Evolutionary conservation across 208 protist species (phyloP), one percentile per base, ranked within the genome.

Genomic region (Naegleria gruberi): DNA sequence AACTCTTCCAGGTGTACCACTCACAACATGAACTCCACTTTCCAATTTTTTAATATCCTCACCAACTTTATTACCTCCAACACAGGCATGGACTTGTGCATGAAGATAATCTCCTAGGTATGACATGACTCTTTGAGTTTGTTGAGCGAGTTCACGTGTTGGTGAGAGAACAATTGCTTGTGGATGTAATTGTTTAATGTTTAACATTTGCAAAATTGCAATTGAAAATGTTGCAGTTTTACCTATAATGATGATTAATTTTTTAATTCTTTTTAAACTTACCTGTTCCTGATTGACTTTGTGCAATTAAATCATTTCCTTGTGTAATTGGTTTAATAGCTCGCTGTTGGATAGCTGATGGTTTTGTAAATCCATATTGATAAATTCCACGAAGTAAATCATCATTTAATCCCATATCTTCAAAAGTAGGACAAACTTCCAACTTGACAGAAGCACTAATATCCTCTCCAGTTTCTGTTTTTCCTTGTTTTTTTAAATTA

Each of bases 261-360:
- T n/a, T n/a, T n/a, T n/a, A n/a, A n/a, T n/a, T n/a, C n/a, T 92
- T 94, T 96, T 96, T 40, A 95, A 87, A 90, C 97, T 98, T 45
- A 95, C 96, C 99, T 23, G 98, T 99, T 40, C 98, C 84, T 26
- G 45, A 65, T 65, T 88, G 84, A 65, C 45, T 65, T 96, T 99
- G 98, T 26, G 98, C 98, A 91, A 99, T 98, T 4, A 99, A 92
- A 91, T 99, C 98, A 8, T 94, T 93, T 0, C 97, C 96, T 81
- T 95, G 91, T 46, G 95, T 74, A 84, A 98, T 95, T 0, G 97
- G 97, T 45, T 96, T 90, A 92, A 99, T 99, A 46, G 98, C 98
- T 41, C 97, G 93, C 92, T 98, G 97, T 93, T 99, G 98, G 92
- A 99, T 99, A n/a, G 97, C 97, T 17, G 97, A 99, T 26, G 99